Conservation (phyloP, 2,329 filamentous ascomycete species). For the Paecilomyces sp. region DNA sequence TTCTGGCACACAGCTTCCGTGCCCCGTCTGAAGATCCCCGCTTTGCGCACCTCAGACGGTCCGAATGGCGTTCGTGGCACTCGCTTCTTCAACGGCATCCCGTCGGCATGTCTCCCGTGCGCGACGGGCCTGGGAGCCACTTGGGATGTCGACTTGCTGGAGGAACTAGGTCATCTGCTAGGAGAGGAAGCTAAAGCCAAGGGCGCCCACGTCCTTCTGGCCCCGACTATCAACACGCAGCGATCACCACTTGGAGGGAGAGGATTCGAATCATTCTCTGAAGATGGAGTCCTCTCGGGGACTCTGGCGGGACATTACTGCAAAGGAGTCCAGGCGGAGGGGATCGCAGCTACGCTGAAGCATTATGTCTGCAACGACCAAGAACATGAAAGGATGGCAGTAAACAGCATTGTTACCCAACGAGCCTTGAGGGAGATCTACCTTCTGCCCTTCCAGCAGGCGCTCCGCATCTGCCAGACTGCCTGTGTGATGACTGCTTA, state of each 20-base stretch:
- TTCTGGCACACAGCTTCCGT: conserved; percentile 65
- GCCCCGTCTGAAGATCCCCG: conserved; percentile 55
- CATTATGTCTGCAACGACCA: conserved; percentile 45
- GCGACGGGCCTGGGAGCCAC: conserved; percentile 72
- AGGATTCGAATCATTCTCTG: conserved; percentile 81
- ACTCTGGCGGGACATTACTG: conserved; percentile 66
- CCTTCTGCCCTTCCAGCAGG: conserved; percentile 57
- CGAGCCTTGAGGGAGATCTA: conserved; percentile 57
- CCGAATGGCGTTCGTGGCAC: conserved; percentile 64
- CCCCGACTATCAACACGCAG: conserved; percentile 75
- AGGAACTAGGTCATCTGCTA: conserved; percentile 62
- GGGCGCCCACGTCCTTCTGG: conserved; percentile 66
- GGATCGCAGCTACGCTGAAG: conserved; percentile 71
- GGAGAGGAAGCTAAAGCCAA: conserved; percentile 66
- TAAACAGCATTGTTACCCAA: conserved; percentile 37
- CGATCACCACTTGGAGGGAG: conserved; percentile 75
- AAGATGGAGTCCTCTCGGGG: conserved; percentile 71
- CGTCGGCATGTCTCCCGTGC: conserved; percentile 73
- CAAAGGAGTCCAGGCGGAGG: conserved; percentile 64
- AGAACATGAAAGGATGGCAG: conserved; percentile 36
- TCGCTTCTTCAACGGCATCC: conserved; percentile 58
- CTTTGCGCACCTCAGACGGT: conserved; percentile 61
- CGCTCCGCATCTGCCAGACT: conserved; percentile 48
- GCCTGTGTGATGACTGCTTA: conserved; percentile 55
- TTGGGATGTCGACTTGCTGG: conserved; percentile 66